A percentile compares a stretch with the other conserved stretches of the same genome.
Conservation (phyloP, 371 early-diverging fungal genomes). For the Polyrhizophydium stewartii region DNA sequence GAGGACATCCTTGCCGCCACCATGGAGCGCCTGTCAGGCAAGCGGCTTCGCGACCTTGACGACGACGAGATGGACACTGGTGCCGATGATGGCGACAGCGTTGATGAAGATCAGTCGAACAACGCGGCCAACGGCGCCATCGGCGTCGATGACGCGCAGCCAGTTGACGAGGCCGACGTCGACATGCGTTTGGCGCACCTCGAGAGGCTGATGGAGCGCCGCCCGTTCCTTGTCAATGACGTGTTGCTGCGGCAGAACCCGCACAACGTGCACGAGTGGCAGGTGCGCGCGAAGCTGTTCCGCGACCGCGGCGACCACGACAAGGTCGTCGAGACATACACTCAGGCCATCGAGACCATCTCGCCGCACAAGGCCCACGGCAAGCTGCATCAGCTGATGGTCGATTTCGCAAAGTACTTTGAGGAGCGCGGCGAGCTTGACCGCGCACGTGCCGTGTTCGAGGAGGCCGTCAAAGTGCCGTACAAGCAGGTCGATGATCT, state of each 20-base stretch:
- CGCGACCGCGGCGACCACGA: conserved; percentile 20
- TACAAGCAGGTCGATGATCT: conserved; percentile 80
- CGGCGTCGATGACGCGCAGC: conserved; percentile 24
- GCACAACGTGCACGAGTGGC: conserved; percentile 89
- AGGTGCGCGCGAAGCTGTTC: conserved; percentile 68
- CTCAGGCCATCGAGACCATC: conserved; percentile 71
- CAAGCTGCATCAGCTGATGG: conserved; percentile 77
- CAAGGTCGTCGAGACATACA: conserved; percentile 61
- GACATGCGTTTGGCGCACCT: conserved; percentile 82
- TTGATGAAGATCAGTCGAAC: conserved; percentile 13
- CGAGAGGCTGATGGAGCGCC: conserved; percentile 86
- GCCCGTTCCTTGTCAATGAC: conserved; percentile 93
- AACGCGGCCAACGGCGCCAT: neutral
- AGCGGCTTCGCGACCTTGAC: conserved; percentile 1
- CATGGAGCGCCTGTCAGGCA: conserved; percentile 60
- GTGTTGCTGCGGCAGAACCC: conserved; percentile 91
- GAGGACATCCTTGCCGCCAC: conserved; percentile 71
- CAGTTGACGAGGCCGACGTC: conserved; percentile 62
- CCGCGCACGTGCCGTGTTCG: conserved; percentile 76
- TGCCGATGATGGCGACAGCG: conserved; percentile 21
- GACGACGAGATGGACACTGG: conserved; percentile 50
- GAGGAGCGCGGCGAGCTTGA: conserved; percentile 58
- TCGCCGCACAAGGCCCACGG: conserved; percentile 77
- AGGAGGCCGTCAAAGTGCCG: conserved; percentile 75
- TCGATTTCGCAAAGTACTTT: conserved; percentile 79